Percentiles rank a stretch among this genome's conserved stretches.
phyloP scores from a whole-genome alignment of 139 green algal genomes.

The Chlamydomonas asymmetrica region DNA sequence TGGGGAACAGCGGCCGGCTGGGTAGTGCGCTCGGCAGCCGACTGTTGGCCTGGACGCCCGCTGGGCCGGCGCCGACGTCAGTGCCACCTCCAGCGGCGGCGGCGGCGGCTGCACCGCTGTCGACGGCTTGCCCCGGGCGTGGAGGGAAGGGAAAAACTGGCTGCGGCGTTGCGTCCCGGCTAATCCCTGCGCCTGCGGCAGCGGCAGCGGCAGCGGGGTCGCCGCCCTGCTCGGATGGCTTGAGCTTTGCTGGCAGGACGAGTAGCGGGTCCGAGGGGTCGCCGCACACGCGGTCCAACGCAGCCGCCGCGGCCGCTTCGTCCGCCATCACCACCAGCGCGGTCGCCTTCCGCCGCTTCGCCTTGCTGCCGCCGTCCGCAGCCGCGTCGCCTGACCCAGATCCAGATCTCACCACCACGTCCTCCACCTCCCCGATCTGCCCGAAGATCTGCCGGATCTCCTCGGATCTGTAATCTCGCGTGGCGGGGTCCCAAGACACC shows the following conservation, averaged over 20 bases:
- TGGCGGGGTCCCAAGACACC: slow-evolving; percentile 39
- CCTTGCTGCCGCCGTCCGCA: slow-evolving; percentile 15
- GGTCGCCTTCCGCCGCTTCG: slow-evolving; percentile 30
- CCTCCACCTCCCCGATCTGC: slow-evolving; percentile 22
- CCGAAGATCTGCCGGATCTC: slow-evolving; percentile 32
- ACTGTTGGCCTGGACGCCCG: no score
- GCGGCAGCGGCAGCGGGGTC: not conserved
- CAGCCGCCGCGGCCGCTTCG: slow-evolving; percentile 6
- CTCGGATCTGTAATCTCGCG: slow-evolving; percentile 30
- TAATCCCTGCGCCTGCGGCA: not conserved
- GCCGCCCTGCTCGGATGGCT: not conserved
- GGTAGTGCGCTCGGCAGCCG: no score
- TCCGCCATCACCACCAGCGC: slow-evolving; percentile 39
- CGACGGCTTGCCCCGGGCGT: no score
- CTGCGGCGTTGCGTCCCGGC: not conserved
- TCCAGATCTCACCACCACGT: slow-evolving; percentile 27
- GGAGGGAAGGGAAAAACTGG: not conserved
- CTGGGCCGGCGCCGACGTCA: no score
- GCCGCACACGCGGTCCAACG: slow-evolving; percentile 25
- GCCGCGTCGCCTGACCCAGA: not conserved
- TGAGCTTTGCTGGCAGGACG: slow-evolving; percentile 2
- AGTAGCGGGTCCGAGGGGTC: slow-evolving; percentile 30
- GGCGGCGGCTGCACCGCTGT: slow-evolving; percentile 23
- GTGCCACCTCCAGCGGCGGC: not conserved
- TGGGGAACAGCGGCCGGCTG: slow-evolving; percentile 13